These are phyloP conservation scores for Rhizopogon vinicolor DNA, from an alignment of 768 basidiomycete genomes.

Conservation along the genomic window DNA sequence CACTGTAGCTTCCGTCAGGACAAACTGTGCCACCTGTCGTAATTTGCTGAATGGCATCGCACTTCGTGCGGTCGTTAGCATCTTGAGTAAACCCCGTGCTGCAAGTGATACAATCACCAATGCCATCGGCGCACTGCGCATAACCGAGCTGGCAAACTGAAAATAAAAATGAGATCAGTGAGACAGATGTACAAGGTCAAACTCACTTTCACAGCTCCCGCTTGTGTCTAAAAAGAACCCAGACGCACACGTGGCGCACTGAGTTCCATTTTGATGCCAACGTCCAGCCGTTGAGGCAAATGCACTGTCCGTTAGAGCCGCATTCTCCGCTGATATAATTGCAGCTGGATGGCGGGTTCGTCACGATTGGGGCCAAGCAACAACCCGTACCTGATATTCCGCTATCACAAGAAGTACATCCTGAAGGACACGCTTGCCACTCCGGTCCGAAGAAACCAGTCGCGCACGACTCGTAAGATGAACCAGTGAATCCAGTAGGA, in stretches of 20 bases:
- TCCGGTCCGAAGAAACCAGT: conserved; percentile 70
- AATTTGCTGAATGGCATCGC: conserved; percentile 46
- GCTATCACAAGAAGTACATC: conserved; percentile 70
- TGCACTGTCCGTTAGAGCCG: conserved; percentile 60
- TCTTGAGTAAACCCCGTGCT: conserved; percentile 64
- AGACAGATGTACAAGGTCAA: not conserved
- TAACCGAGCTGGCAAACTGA: conserved; percentile 75
- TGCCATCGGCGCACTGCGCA: conserved; percentile 57
- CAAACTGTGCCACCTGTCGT: conserved; percentile 54
- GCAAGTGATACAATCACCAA: conserved; percentile 72
- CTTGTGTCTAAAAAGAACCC: conserved; percentile 21
- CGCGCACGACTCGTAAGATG: conserved; percentile 76
- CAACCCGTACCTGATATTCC: conserved; percentile 75
- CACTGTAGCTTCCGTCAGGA: conserved; percentile 62
- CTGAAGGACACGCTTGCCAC: conserved; percentile 66
- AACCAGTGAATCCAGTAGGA: conserved; percentile 67
- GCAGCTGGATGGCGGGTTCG: conserved; percentile 60
- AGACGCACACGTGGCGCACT: conserved; percentile 66
- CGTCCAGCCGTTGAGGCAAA: conserved; percentile 76
- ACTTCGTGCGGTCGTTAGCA: conserved; percentile 61
- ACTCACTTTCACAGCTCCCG: conserved; percentile 61
- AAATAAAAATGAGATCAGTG: not conserved
- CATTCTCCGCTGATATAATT: conserved; percentile 84
- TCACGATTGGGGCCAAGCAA: conserved; percentile 51
- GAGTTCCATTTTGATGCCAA: conserved; percentile 65